Evolutionary conservation across 192 early-diverging fungal genomes (phyloP).

Genomic region (Phycomyces blakesleeanus): DNA sequence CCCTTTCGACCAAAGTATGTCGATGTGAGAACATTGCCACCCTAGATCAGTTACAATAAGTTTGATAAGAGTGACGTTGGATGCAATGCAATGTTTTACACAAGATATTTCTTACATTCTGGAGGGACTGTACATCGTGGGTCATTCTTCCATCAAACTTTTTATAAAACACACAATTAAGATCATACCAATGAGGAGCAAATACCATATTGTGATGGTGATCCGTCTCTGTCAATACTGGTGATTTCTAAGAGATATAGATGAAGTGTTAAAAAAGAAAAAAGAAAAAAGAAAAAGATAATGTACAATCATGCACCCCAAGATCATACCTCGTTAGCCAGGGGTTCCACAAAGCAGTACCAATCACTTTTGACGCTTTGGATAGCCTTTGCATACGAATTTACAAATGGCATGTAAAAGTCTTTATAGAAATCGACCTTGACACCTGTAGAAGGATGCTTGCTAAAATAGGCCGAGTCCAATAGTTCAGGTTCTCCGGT

Average conservation of each 20-base stretch:
- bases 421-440: conserved; percentile 61
- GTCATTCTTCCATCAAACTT: conserved; percentile 69
- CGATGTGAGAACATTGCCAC: conserved; percentile 66
- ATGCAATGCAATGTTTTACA: no score
- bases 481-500: conserved; percentile 49
- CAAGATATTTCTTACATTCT: conserved; percentile 46
- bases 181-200: conserved; percentile 87
- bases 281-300: background rate
- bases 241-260: conserved; percentile 42
- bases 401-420: conserved; percentile 74
- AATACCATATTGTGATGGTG: conserved; percentile 62
- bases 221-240: conserved; percentile 40
- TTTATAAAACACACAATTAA: conserved; percentile 71
- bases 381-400: conserved; percentile 59
- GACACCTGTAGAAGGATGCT: conserved; percentile 51
- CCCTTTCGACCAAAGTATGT: conserved; percentile 78
- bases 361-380: conserved; percentile 45
- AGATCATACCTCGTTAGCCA: conserved; percentile 66
- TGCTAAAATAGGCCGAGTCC: conserved; percentile 64
- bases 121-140: conserved; percentile 76
- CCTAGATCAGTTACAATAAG: conserved; percentile 34
- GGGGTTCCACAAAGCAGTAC: conserved; percentile 74
- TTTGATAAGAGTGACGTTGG: no score
- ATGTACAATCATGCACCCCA: background rate
- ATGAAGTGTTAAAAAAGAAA: no score